phyloP scores from a whole-genome alignment of 2,329 filamentous ascomycete genomes.

The Tolypocladium paradoxum region DNA sequence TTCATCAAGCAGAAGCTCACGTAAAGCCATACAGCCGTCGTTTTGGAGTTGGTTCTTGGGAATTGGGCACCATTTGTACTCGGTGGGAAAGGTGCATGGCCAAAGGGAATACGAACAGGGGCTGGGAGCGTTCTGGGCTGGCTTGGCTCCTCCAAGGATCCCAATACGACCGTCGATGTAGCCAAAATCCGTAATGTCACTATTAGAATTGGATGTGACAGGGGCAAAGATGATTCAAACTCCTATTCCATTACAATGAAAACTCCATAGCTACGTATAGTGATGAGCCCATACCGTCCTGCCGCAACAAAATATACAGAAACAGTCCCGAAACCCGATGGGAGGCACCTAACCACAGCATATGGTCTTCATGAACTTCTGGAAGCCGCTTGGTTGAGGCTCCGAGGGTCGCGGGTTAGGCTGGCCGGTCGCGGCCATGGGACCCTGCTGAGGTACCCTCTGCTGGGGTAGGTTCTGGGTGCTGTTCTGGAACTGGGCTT shows the following conservation, averaged over 20 bases:
- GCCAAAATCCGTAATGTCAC: neutral
- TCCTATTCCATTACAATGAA: slow-evolving; percentile 23
- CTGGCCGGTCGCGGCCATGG: slow-evolving; percentile 42
- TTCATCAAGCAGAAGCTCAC: slow-evolving; percentile 99
- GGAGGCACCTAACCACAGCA: slow-evolving; percentile 63
- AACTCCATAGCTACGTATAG: slow-evolving; percentile 16
- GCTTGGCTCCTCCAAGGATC: neutral
- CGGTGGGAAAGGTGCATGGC: neutral
- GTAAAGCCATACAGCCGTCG: slow-evolving; percentile 24
- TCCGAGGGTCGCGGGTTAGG: slow-evolving; percentile 50
- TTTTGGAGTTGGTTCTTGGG: slow-evolving; percentile 2
- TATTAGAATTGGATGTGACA: neutral
- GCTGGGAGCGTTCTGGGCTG: neutral
- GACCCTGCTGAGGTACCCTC: slow-evolving; percentile 49
- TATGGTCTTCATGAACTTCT: slow-evolving; percentile 85
- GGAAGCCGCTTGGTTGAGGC: slow-evolving; percentile 68
- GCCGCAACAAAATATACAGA: slow-evolving; percentile 17
- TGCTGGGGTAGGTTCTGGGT: slow-evolving; percentile 72
- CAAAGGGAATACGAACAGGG: neutral
- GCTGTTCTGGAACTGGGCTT: slow-evolving; percentile 95
- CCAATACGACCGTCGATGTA: neutral
- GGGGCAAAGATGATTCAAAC: slow-evolving; percentile 8
- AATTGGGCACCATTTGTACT: neutral
- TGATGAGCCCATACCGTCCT: slow-evolving; percentile 7
- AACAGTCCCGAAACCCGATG: slow-evolving; percentile 15